These are phyloP conservation scores for Yarrowia phangngaensis DNA, from an alignment of 805 yeast species.

Conservation along the genomic window DNA sequence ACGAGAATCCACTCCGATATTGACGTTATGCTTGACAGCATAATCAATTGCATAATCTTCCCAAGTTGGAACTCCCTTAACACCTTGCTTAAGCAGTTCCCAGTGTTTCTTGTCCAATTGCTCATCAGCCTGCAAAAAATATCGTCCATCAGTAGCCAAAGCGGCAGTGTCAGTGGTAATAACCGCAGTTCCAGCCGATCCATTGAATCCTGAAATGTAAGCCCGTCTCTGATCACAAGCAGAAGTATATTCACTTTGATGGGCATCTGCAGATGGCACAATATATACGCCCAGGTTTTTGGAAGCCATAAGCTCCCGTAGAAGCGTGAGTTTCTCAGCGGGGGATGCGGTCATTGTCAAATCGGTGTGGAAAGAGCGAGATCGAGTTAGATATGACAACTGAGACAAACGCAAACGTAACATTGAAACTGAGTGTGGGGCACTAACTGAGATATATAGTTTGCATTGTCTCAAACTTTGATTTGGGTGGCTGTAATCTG, in stretches of 20 bases:
- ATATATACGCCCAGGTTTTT: slow-evolving; percentile 67
- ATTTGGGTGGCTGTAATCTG: background rate
- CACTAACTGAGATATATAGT: slow-evolving; percentile 17
- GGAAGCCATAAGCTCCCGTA: slow-evolving; percentile 62
- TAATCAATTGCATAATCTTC: slow-evolving; percentile 66
- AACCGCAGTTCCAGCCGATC: slow-evolving; percentile 91
- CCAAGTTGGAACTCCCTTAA: slow-evolving; percentile 71
- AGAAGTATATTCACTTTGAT: slow-evolving; percentile 86
- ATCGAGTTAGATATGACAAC: slow-evolving; percentile 7
- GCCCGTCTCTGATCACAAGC: slow-evolving; percentile 76
- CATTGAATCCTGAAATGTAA: slow-evolving; percentile 80
- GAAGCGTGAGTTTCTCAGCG: slow-evolving; percentile 48
- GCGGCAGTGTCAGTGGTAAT: slow-evolving; percentile 68
- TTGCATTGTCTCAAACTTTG: slow-evolving; percentile 1
- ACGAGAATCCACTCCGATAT: slow-evolving; percentile 80
- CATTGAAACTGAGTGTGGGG: slow-evolving; percentile 16
- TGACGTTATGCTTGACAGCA: slow-evolving; percentile 46
- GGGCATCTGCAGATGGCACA: slow-evolving; percentile 88
- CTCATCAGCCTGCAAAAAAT: slow-evolving; percentile 82
- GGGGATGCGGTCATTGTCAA: slow-evolving; percentile 28
- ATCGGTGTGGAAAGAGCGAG: slow-evolving; percentile 23
- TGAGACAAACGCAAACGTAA: slow-evolving; percentile 20
- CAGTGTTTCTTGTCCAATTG: slow-evolving; percentile 71
- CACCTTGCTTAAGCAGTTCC: slow-evolving; percentile 76
- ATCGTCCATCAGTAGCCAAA: slow-evolving; percentile 89